Evolutionary conservation across 106 monocot species (phyloP), one percentile per base, ranked within the genome.

Genomic region (Apostasia shenzhenica): DNA sequence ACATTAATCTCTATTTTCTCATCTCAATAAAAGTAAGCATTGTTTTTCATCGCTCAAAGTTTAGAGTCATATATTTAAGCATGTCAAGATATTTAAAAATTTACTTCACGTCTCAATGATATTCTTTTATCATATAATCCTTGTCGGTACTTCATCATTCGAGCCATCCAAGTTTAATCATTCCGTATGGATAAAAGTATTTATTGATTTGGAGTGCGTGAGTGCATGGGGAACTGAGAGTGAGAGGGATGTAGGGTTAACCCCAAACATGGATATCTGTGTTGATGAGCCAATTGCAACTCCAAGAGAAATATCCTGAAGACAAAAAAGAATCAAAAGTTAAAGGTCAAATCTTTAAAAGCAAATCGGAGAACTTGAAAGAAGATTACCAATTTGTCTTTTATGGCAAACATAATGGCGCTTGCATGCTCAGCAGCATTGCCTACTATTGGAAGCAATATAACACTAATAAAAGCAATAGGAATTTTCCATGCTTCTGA

Each of bases 211-310:
- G 9, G 41, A 8, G 43, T 41, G 42, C 7, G 40, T 10, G 37
- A 45, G 26, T 46, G 26, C 26, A 26, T 26, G 26, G 26, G 26
- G 26, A 26, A 26, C 26, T 26, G 26, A 26, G 26, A 1, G 41
- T 51, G 38, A 51, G 4, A 37, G n/a, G 3, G 5, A 6, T 26
- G 43, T 61, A 3, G 0, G 37, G 11, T 70, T 14, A 57, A 88
- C 94, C 84, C 46, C 86, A 61, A 94, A 87, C 94, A 94, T 94
- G 45, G 94, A 72, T 70, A 94, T 90, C 53, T 90, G 94, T 41
- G 87, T 94, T 38, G 94, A 86, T 54, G 94, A 94, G 2, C 90
- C 90, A 43, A 94, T 83, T 62, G 94, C 87, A 63, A 94, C 90
- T 67, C 87, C 90, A 74, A 87, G 80, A 42, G 86, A 84, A 47